Evolutionary conservation across 139 green algal genomes (phyloP), one percentile per base, ranked within the genome.

Genomic region (Zygnema cylindricum): DNA sequence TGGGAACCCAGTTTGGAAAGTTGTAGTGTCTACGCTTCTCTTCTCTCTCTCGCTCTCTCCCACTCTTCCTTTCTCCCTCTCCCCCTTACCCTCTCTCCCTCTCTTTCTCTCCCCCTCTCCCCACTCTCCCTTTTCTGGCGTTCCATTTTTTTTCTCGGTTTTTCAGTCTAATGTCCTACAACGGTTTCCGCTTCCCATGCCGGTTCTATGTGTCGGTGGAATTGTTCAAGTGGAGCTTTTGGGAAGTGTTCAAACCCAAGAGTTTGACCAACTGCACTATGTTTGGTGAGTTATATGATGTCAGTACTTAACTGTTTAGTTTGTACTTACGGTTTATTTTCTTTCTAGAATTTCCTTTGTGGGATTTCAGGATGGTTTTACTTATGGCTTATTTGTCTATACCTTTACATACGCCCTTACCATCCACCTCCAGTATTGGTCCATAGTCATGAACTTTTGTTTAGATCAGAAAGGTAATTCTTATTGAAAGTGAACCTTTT

Each of bases 201-300:
- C 86, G 69, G 49, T 87, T 75, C 85, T 92, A 76, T 91, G 85
- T 55, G 41, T 91, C 33, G 88, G 88, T 30, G 88, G 88, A 16
- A 54, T 82, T 36, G 39, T 92, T 1, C 76, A 86, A 69, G 87
- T 92, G 23, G 88, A 92, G 87, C 78, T 92, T 2, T 33, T 92
- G 55, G 87, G 87, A 35, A 49, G 87, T 38, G 33, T 84, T 43
- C 88, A 92, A 85, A 91, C 40, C 16, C 88, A 92, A 43, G 42
- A 89, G 21, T 82, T 88, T 78, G 88, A 92, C 86, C 73, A 92
- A 40, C 87, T 92, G 49, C 92, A 90, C 55, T 92, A 92, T 77
- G 87, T 92, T 63, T 92, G 88, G 82, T 88, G 21, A 41, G 82
- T 63, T 63, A 63, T 63, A 63, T 63, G 16, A 7, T 16, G 7